Conservation (phyloP, 768 basidiomycete species). For the Suillus discolor region DNA sequence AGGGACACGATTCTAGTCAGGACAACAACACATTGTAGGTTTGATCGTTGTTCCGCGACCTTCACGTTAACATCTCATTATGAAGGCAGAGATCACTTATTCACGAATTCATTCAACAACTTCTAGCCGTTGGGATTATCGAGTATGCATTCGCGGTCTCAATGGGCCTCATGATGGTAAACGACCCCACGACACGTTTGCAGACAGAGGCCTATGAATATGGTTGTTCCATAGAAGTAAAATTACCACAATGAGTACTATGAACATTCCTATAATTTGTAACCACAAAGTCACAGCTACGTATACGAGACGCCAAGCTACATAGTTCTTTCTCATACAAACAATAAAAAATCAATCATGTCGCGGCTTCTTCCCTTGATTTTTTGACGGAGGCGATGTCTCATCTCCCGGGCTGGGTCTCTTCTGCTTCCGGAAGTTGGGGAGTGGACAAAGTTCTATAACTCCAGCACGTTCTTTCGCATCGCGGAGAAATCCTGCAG, state of each 20-base stretch:
- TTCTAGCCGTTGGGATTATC: constrained; percentile 56
- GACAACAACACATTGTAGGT: constrained; percentile 21
- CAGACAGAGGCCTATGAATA: constrained; percentile 62
- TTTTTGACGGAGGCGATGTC: not conserved
- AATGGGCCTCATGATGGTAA: constrained; percentile 52
- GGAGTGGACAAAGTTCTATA: not conserved
- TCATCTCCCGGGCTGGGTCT: not conserved
- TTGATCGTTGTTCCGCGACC: not conserved
- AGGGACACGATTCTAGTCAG: constrained; percentile 19
- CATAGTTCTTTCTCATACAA: not conserved
- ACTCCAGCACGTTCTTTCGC: not conserved
- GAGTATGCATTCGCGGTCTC: constrained; percentile 53
- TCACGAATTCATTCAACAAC: constrained; percentile 46
- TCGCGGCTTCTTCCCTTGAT: not conserved
- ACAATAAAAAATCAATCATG: not conserved
- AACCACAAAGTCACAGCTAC: not conserved
- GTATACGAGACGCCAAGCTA: not conserved
- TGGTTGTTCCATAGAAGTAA: constrained; percentile 59
- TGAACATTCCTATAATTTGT: not conserved
- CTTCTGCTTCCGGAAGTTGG: not conserved
- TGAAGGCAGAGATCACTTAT: constrained; percentile 28
- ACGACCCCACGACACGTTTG: constrained; percentile 51
- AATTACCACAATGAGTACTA: too few relatives aligned
- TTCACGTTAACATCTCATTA: constrained; percentile 15
- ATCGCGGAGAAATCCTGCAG: not conserved